A percentile compares a stretch with the other conserved stretches of the same genome.
phyloP scores from a whole-genome alignment of 75 land plant genomes.

The Sequoia sempervirens region DNA sequence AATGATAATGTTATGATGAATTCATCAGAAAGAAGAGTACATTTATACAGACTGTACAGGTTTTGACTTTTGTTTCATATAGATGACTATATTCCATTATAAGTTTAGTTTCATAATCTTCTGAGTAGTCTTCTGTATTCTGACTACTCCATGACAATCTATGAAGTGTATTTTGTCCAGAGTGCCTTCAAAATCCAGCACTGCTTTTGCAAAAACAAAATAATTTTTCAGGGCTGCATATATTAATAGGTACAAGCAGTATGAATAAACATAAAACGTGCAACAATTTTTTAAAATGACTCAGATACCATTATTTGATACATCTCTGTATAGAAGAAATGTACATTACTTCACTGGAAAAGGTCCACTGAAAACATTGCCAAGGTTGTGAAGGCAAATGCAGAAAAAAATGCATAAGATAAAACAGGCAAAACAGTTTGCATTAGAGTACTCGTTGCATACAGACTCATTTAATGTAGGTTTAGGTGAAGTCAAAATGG shows the following conservation, averaged over 20 bases:
- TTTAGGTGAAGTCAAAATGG: background rate
- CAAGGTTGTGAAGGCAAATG: background rate
- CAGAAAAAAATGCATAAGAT: background rate
- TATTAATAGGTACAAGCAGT: background rate
- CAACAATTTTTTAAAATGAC: background rate
- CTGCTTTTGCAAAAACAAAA: background rate
- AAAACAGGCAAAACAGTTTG: background rate
- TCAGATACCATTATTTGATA: background rate
- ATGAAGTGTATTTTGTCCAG: background rate
- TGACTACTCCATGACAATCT: background rate
- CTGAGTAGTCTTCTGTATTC: background rate
- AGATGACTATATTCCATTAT: background rate
- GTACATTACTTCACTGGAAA: background rate
- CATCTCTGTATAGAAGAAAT: background rate
- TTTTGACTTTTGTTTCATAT: background rate
- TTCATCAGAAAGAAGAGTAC: background rate
- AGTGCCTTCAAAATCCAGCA: background rate
- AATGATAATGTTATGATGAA: background rate
- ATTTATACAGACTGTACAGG: background rate
- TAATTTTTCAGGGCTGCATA: background rate
- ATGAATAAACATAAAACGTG: background rate
- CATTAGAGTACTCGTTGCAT: background rate
- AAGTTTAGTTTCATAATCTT: background rate
- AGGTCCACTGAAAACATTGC: background rate
- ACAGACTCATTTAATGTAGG: background rate